Evolutionary conservation across 2,329 filamentous ascomycete genomes (phyloP), one percentile per base, ranked within the genome.

Genomic region (Claviceps humidiphila): DNA sequence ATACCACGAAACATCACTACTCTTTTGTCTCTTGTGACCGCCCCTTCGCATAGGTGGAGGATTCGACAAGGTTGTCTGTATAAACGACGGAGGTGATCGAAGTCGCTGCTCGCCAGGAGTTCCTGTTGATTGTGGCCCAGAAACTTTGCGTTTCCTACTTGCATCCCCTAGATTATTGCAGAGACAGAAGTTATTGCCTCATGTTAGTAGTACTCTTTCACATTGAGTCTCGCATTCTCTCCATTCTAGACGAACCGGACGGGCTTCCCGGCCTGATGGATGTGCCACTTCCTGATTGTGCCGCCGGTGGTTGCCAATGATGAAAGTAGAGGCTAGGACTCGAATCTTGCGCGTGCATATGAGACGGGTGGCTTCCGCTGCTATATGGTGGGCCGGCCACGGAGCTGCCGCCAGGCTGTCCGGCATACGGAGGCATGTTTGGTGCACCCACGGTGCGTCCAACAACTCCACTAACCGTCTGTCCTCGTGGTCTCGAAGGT

Each of bases 321-420:
- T 95, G 88, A 65, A 95, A 95, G 67, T 88, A 93, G 47, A 95
- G 86, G 22, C 84, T 85, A 0, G 85, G 82, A 42, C 85, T 87
- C 17, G 81, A 77, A 57, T 82, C 80, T 58, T 85, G 77, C 41
- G 70, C 74, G 61, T 74, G 77, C 62, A 71, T 74, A 67, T 75
- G 76, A 61, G 65, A 52, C 47, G 68, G 71, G 59, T 63, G 66
- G 68, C 66, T 42, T 11, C 40, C 49, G n/a, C 49, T 41, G 11
- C 49, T 30, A 14, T 74, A 70, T 51, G 69, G 61, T 55, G 71
- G 64, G 59, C 71, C 66, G 38, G 62, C 55, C 26, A 50, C 38
- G 16, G 48, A 14, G 20, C 40, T 26, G 26, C 40, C 40, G 17
- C 48, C 48, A 4, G 48, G 3, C 40, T 50, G 48, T 24, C 48